A percentile compares a stretch with the other conserved stretches of the same genome.
phyloP scores from a whole-genome alignment of 169 alveolate species.

The Cryptosporidium felis region DNA sequence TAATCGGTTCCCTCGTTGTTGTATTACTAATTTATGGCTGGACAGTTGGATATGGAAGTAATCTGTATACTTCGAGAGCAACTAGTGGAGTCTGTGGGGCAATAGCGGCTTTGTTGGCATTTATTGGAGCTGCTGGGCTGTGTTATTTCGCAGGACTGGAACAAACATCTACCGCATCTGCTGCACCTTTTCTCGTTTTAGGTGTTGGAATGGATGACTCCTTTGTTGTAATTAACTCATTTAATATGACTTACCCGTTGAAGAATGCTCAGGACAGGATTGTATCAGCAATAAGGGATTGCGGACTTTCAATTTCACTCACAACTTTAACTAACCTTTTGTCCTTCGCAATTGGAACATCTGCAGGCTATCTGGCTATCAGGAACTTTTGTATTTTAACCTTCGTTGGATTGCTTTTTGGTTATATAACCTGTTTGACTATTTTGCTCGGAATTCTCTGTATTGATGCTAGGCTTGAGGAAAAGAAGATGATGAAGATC shows the following conservation, averaged over 20 bases:
- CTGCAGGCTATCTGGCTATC: conserved; percentile 81
- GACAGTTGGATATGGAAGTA: conserved; percentile 69
- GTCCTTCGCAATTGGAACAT: conserved; percentile 83
- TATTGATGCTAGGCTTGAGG: conserved; percentile 80
- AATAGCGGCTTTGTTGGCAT: conserved; percentile 82
- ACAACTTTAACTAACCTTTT: conserved; percentile 83
- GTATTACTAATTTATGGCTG: conserved; percentile 50
- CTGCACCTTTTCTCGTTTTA: conserved; percentile 82
- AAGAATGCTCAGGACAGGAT: conserved; percentile 79
- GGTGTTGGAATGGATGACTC: conserved; percentile 86
- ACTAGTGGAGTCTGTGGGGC: conserved; percentile 77
- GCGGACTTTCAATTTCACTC: conserved; percentile 82
- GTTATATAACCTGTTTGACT: conserved; percentile 81
- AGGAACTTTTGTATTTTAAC: conserved; percentile 81
- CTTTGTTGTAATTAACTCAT: conserved; percentile 81
- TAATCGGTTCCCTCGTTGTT: conserved; percentile 58
- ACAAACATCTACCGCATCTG: conserved; percentile 81
- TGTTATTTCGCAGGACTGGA: conserved; percentile 80
- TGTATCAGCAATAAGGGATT: conserved; percentile 79
- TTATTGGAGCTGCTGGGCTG: conserved; percentile 82
- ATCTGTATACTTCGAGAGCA: conserved; percentile 67
- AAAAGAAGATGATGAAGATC: conserved; percentile 18
- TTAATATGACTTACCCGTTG: conserved; percentile 77
- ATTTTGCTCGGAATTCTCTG: conserved; percentile 79
- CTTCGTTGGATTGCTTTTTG: conserved; percentile 79